Percentiles rank a stretch among this genome's conserved stretches.
phyloP scores from a whole-genome alignment of 768 basidiomycete species.

The Tulasnella sp. region DNA sequence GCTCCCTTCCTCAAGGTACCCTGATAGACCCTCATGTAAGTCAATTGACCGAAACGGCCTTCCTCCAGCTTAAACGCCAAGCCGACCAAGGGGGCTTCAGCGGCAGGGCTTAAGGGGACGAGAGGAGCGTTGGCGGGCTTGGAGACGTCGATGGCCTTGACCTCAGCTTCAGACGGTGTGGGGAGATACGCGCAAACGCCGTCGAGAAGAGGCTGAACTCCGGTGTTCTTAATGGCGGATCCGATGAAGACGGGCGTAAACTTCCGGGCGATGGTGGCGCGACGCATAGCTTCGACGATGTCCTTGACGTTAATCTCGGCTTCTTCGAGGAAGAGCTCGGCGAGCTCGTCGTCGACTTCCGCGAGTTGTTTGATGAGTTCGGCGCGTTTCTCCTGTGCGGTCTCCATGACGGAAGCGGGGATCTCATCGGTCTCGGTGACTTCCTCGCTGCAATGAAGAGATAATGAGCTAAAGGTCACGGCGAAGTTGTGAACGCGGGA shows the following conservation, averaged over 20 bases:
- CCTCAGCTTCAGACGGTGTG: conserved; percentile 66
- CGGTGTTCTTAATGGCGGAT: conserved; percentile 95
- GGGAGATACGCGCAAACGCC: conserved; percentile 95
- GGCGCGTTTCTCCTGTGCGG: conserved; percentile 72
- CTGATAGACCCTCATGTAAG: conserved; percentile 97
- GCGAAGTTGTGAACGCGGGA: background rate
- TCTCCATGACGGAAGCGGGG: conserved; percentile 56
- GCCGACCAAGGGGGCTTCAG: conserved; percentile 78
- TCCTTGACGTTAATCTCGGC: conserved; percentile 61
- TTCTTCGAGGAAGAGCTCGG: conserved; percentile 82
- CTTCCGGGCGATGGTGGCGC: conserved; percentile 74
- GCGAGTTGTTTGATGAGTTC: conserved; percentile 93
- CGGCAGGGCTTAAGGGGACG: conserved; percentile 69
- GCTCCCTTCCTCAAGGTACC: conserved; percentile 79
- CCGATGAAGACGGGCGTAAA: conserved; percentile 97
- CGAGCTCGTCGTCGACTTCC: conserved; percentile 93
- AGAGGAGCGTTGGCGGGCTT: conserved; percentile 51
- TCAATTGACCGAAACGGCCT: conserved; percentile 92
- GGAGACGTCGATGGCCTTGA: conserved; percentile 74
- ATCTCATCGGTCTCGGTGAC: conserved; percentile 81
- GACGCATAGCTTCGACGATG: conserved; percentile 75
- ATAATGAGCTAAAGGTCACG: background rate
- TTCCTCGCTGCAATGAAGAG: conserved; percentile 39
- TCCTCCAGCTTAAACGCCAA: conserved; percentile 98
- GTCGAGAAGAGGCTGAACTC: conserved; percentile 85